Conservation (phyloP, 495 filamentous ascomycete genomes). For the Aspergillus bertholletiae region DNA sequence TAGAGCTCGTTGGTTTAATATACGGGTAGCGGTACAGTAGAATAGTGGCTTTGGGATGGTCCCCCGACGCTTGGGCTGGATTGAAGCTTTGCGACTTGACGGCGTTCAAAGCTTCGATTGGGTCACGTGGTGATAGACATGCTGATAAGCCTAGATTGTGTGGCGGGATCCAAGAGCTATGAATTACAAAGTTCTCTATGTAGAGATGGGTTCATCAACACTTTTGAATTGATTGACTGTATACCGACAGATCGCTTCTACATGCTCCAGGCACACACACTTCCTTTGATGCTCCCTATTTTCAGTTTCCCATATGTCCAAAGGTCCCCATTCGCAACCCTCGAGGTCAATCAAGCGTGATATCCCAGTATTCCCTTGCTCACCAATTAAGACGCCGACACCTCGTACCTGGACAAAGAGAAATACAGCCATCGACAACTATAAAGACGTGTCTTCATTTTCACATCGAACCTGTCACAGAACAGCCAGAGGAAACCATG, state of each 20-base stretch:
- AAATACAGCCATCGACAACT: slow-evolving; percentile 25
- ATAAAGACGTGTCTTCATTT: slow-evolving; percentile 22
- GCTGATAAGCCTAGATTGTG: neutral
- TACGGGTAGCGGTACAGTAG: neutral
- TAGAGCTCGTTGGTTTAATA: no score
- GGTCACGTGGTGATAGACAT: slow-evolving; percentile 8
- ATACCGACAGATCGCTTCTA: slow-evolving; percentile 22
- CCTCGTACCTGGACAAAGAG: slow-evolving; percentile 18
- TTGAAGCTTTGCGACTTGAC: neutral
- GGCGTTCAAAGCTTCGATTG: neutral
- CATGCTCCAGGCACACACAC: slow-evolving; percentile 20
- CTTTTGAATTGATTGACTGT: slow-evolving; percentile 25
- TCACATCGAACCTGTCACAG: slow-evolving; percentile 21
- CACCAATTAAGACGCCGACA: slow-evolving; percentile 31
- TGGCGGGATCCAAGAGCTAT: no score
- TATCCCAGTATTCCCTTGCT: slow-evolving; percentile 18
- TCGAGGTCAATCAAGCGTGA: slow-evolving; percentile 15
- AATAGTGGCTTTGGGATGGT: neutral
- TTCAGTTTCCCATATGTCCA: slow-evolving; percentile 23
- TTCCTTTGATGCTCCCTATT: slow-evolving; percentile 15
- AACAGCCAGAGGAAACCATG: slow-evolving; percentile 19
- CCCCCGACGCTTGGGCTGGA: no score
- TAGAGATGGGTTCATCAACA: slow-evolving; percentile 17
- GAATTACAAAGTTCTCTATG: neutral
- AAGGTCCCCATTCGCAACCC: slow-evolving; percentile 19